Base-by-base conservation (phyloP, 345 rosid genomes). In the Arabidopsis arenosa region DNA sequence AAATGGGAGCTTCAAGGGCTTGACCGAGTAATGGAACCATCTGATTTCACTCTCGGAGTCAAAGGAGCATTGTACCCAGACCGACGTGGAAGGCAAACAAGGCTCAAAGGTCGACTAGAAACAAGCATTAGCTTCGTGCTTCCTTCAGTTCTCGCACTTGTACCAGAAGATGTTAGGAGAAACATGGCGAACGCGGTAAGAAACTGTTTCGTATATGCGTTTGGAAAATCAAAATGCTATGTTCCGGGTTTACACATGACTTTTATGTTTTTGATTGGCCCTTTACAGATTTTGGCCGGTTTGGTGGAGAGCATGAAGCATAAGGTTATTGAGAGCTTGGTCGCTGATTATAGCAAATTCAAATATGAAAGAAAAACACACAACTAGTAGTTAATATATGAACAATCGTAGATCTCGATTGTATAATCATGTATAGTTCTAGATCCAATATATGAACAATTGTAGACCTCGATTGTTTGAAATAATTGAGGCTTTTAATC, bases 1-100 rank as follows among this genome's bases (percentile, higher is more conserved):
- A 87, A 90, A 74, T 94, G 98, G 97, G 88, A 89, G 85, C 96
- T 94, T 68, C 78, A 81, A 77, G 97, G 96, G 70, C 95, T 94
- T 49, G 88, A 89, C 57, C 66, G 72, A 56, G 67, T 76, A 59
- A 63, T 85, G 44, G 65, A 86, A 59, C 97, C 93, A 1, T 85
- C 93, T 45, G 82, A 87, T 39, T 90, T 92, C 82, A 78, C 83
- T 7, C 88, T 94, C 1, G 76, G 78, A 21, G 96, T 92, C 23
- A 82, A 81, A 79, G 97, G 98, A 59, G 72, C 81, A 18, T 61
- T 94, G 33, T 92, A 86, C 43, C 86, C 93, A 9, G 91, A 86
- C 18, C 80, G 93, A 74, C 73, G 49, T 7, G 86, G 90, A 55
- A 37, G 32, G 13, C 68, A 65, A 52, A 89, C 86, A 43, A 83